phyloP scores from a whole-genome alignment of 306 rosid species.

The Pyrus betulifolia region DNA sequence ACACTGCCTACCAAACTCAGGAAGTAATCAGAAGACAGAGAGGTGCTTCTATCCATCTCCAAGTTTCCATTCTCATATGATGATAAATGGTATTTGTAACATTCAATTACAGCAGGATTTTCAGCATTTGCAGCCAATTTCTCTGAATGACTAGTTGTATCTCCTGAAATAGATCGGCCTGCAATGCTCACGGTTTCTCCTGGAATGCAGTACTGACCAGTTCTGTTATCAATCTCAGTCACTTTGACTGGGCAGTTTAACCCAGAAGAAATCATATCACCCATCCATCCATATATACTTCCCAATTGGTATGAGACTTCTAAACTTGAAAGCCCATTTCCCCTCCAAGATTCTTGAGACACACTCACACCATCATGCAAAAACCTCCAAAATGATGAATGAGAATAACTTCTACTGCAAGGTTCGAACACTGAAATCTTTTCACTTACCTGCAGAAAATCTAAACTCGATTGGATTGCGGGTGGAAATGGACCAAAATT shows the following conservation, averaged over 20 bases:
- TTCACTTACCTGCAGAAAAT: constrained; percentile 34
- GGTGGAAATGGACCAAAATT: constrained; percentile 10
- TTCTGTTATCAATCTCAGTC: constrained; percentile 25
- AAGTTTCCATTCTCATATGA: constrained; percentile 18
- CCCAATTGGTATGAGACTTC: constrained; percentile 36
- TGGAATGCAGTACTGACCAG: constrained; percentile 11
- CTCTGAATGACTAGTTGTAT: constrained; percentile 17
- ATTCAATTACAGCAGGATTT: too few species aligned
- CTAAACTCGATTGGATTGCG: constrained; percentile 24
- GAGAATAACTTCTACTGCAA: constrained; percentile 20
- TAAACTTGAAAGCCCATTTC: constrained; percentile 29
- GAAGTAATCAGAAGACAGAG: constrained; percentile 49
- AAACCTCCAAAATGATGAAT: constrained; percentile 43
- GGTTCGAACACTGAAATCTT: constrained; percentile 43
- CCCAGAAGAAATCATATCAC: constrained; percentile 19
- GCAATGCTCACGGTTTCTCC: background rate
- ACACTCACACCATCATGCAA: constrained; percentile 12
- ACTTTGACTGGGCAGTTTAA: constrained; percentile 18
- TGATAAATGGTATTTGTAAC: constrained; percentile 3
- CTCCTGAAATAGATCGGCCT: constrained; percentile 22
- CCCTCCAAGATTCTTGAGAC: constrained; percentile 29
- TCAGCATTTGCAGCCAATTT: constrained; percentile 18
- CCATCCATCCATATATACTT: constrained; percentile 42
- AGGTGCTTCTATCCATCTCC: constrained; percentile 20
- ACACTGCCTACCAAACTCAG: constrained; percentile 25